Base-by-base conservation (phyloP, 139 green algal genomes). In the Haematococcus lacustris region DNA sequence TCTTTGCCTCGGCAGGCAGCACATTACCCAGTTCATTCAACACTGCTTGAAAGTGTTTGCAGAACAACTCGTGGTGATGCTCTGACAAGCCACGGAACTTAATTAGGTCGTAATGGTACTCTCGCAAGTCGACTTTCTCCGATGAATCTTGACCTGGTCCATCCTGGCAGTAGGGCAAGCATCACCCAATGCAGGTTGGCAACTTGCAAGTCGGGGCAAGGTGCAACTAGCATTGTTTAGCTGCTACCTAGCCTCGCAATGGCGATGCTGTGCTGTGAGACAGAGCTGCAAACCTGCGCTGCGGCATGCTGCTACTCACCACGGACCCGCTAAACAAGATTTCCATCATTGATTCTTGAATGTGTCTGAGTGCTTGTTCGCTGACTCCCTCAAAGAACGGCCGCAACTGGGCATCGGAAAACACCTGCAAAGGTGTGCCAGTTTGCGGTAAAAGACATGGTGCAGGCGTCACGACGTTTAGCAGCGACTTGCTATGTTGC, bases 61-160 rank as follows among this genome's bases (percentile, higher is more conserved):
- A 72, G 47, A 72, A 65, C 30, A 72, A 43, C 41, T 72, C 67
- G 47, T 72, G 67, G 43, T 72, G 67, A 43, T 72, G 67, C 67
- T 72, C 67, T 25, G 67, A 72, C 67, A 72, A 32, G 30, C 67
- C 67, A 32, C 67, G 47, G 67, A 72, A 72, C 32, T 72, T 72
- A 32, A 72, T 72, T 47, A 72, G 28, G 43, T 72, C 67, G 32
- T 72, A 72, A 43, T 72, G 67, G 47, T 72, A 72, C 67, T 72
- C 67, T 2, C 67, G 67, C 13, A 72, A 43, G 67, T 70, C 64
- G 5, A 70, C 64, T 38, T 70, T 70, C 38, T 70, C 64, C 34
- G 37, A 51, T 28, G n/a, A n/a, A n/a, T n/a, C n/a, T n/a, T n/a
- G n/a, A n/a, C n/a, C n/a, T n/a, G n/a, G n/a, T n/a, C n/a, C n/a